Evolutionary conservation across 1,284 basidiomycete species (phyloP), one percentile per base, ranked within the genome.

Genomic region (Cryptococcus floricola): DNA sequence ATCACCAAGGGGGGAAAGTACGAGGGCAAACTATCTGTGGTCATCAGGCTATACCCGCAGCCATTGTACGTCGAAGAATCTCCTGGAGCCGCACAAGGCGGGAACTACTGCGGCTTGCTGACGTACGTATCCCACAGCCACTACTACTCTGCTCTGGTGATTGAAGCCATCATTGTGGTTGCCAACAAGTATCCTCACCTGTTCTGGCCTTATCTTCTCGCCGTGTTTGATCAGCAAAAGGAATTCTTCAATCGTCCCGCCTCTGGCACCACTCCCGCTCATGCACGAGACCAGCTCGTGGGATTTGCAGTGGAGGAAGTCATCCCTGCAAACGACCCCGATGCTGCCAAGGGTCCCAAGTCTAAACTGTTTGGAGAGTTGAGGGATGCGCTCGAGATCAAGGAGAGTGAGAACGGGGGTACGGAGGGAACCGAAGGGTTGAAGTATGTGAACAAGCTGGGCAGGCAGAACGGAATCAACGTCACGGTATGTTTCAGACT

Each of bases 401-500:
- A 66, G 55, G 53, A 51, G 37, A 61, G 60, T 38, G 63, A 56
- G 12, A 74, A 75, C 54, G 69, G 71, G 34, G 75, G 73, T 4
- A 82, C 87, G 86, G 69, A 62, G 83, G 78, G 54, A 4, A 59
- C 58, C 3, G 58, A 54, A 16, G 60, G 53, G 13, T 38, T 71
- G 53, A 71, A 69, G 56, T 56, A 66, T 53, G 48, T 34, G 8
- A 73, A 92, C 79, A 95, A 95, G 78, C 87, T 88, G 71, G 85
- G 89, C 6, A 82, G 93, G 60, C 93, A 96, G 80, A 96, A 96
- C 64, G 82, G 89, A 5, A 85, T 96, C 52, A 93, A 96, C 66
- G 90, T 95, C 50, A 94, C 91, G 1, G 72, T 74, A 19, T 56
- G 72, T 62, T 38, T 16, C 12, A 34, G 37, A 37, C 37, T 13